These are phyloP conservation scores for Diaporthe vaccinii DNA, from an alignment of 2,329 filamentous ascomycete species.

Conservation along the genomic window DNA sequence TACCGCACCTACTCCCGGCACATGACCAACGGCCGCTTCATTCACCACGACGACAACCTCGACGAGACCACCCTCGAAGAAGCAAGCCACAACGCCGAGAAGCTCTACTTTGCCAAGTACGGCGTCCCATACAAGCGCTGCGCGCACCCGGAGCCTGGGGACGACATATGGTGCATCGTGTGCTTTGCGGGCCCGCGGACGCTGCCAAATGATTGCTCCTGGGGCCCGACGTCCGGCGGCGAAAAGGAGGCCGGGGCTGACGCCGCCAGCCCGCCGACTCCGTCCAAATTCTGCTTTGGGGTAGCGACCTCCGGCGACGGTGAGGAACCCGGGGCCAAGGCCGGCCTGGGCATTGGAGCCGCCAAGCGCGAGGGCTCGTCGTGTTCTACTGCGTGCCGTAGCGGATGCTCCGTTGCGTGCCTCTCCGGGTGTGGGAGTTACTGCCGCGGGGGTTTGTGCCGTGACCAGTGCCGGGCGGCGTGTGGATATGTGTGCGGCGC, in stretches of 20 bases:
- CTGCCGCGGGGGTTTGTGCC: conserved; percentile 4
- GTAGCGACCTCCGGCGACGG: no score
- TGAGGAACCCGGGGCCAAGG: background rate
- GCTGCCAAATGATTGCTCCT: no score
- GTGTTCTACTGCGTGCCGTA: background rate
- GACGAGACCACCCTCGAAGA: background rate
- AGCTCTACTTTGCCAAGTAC: background rate
- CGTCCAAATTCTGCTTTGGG: no score
- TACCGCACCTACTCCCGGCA: conserved; percentile 18
- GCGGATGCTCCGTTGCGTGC: background rate
- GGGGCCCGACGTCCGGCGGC: no score
- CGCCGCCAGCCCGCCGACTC: no score
- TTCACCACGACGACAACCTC: conserved; percentile 24
- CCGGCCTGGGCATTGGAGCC: no score
- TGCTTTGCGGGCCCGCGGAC: background rate
- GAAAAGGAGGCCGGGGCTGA: no score
- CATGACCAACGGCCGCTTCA: conserved; percentile 13
- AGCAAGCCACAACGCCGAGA: background rate
- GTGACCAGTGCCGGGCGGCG: background rate
- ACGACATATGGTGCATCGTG: background rate
- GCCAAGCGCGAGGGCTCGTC: background rate
- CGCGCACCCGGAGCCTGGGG: fast-evolving
- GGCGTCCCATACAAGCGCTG: conserved; percentile 2
- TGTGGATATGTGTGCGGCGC: conserved; percentile 32
- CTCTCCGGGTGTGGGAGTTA: background rate